These are phyloP conservation scores for Podospora sp. DNA, from an alignment of 495 filamentous ascomycete species.

Conservation along the genomic window DNA sequence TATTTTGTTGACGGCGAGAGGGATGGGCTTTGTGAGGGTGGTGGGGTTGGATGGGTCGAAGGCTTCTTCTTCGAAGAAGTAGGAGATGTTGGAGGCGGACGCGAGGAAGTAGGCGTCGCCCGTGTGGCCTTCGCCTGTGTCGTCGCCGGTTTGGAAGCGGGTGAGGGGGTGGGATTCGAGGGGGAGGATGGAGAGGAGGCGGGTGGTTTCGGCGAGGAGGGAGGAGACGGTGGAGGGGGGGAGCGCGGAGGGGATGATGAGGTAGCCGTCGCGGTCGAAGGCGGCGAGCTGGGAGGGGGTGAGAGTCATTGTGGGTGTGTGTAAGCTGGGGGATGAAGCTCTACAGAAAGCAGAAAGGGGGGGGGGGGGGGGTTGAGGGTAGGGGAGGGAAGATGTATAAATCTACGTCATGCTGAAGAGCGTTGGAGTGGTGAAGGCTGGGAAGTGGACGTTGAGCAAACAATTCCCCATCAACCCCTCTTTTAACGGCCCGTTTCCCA, in stretches of 20 bases:
- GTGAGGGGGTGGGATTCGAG: constrained; percentile 87
- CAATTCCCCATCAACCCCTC: not conserved
- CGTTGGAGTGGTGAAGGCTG: not conserved
- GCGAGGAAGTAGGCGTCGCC: constrained; percentile 94
- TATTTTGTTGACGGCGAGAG: constrained; percentile 91
- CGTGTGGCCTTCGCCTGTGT: constrained; percentile 68
- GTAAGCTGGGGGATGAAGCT: too few relatives aligned
- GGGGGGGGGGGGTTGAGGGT: not conserved
- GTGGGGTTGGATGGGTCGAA: constrained; percentile 57
- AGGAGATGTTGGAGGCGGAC: constrained; percentile 86
- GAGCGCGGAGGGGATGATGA: constrained; percentile 82
- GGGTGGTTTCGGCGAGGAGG: constrained; percentile 73
- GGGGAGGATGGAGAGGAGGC: constrained; percentile 72
- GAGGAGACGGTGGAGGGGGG: constrained; percentile 59
- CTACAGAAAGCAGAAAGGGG: too few relatives aligned
- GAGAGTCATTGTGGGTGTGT: constrained; percentile 52
- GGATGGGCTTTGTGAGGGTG: constrained; percentile 70
- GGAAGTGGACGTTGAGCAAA: not conserved
- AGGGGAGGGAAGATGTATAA: not conserved
- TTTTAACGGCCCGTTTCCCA: too few relatives aligned
- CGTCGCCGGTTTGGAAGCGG: constrained; percentile 79
- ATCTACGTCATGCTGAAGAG: not conserved
- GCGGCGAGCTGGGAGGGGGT: constrained; percentile 68
- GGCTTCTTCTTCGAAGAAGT: constrained; percentile 95
- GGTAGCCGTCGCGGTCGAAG: constrained; percentile 84